Conservation (phyloP, 495 filamentous ascomycete genomes). For the Xylaria palmicola region DNA sequence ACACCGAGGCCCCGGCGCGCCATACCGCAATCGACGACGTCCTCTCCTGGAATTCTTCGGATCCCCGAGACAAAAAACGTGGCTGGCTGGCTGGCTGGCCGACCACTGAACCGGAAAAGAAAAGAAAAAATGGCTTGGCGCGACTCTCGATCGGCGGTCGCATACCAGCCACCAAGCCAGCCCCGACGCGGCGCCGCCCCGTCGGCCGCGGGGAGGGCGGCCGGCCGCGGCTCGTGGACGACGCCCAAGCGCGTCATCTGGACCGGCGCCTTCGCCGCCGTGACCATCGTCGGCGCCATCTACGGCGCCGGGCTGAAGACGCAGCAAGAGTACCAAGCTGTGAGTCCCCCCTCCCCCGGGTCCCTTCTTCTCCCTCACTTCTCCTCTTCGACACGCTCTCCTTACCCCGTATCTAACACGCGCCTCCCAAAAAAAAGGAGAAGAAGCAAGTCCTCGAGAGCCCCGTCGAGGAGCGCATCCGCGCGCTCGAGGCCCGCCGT, state of each 20-base stretch:
- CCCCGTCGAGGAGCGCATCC: constrained; percentile 35
- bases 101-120: no score
- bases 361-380: not conserved
- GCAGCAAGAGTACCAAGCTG: constrained; percentile 40
- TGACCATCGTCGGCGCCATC: constrained; percentile 49
- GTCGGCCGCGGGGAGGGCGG: not conserved
- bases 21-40: no score
- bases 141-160: no score
- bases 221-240: not conserved
- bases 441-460: constrained; percentile 32
- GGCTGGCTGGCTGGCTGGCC: no score
- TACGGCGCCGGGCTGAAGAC: constrained; percentile 62
- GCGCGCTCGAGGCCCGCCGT: constrained; percentile 35
- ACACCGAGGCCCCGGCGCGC: no score
- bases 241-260: constrained; percentile 39
- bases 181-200: not conserved
- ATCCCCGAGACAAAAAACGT: no score
- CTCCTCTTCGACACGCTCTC: not conserved
- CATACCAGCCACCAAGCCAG: not conserved
- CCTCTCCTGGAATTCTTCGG: no score
- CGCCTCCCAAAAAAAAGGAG: constrained; percentile 15
- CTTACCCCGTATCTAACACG: not conserved
- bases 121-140: not conserved
- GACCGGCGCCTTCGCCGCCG: constrained; percentile 49
- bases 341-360: constrained; percentile 16